phyloP scores from a whole-genome alignment of 257 asterid species.

The Scutellaria galericulata region DNA sequence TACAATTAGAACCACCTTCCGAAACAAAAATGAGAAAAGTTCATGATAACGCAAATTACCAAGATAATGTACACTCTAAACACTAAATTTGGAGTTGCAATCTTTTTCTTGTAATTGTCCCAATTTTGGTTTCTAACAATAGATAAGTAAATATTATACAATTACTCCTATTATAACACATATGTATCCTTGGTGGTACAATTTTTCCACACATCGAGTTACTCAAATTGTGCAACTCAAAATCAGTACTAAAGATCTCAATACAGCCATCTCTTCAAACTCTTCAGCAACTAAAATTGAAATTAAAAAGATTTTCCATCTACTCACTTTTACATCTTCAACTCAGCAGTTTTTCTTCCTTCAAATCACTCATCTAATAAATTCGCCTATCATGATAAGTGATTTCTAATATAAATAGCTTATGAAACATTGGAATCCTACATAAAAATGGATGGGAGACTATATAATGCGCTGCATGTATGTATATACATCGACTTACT shows the following conservation, averaged over 20 bases:
- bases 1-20: background rate
- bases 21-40: background rate
- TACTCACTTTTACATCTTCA: background rate
- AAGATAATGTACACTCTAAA: conserved; percentile 12
- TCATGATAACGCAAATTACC: background rate
- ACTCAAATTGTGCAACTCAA: background rate
- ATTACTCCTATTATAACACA: background rate
- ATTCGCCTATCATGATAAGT: too few relatives aligned
- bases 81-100: background rate
- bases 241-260: background rate
- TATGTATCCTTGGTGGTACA: background rate
- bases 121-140: conserved; percentile 10
- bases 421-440: background rate
- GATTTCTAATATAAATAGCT: background rate
- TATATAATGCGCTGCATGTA: conserved; percentile 25
- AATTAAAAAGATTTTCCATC: background rate
- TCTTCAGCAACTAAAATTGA: conserved; percentile 12
- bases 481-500: conserved; percentile 45
- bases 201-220: conserved; percentile 10
- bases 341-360: conserved; percentile 15
- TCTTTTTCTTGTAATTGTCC: background rate
- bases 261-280: conserved; percentile 18
- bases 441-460: background rate
- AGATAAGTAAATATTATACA: too few relatives aligned
- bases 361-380: conserved; percentile 13